Conservation (phyloP, 1,139 yeast species). For the Saccharomyces pastorianus region DNA sequence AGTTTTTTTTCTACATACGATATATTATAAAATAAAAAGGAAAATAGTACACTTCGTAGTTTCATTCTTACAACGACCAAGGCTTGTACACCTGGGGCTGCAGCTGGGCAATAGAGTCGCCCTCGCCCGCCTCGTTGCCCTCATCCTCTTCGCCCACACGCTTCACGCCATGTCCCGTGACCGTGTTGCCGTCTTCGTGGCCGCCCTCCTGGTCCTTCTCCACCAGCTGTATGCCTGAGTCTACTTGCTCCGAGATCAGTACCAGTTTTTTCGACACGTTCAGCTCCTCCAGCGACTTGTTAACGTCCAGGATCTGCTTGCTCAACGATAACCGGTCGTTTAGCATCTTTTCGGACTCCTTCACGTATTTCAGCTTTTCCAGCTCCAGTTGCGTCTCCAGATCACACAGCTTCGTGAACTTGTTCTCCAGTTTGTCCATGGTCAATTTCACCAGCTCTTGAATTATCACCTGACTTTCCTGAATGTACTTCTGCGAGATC, state of each 20-base stretch:
- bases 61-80: conserved; percentile 24
- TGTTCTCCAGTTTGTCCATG: conserved; percentile 23
- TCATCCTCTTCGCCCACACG: not conserved
- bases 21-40: not conserved
- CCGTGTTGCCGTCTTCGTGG: conserved; percentile 17
- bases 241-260: conserved; percentile 27
- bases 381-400: conserved; percentile 24
- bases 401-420: conserved; percentile 23
- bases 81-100: conserved; percentile 28
- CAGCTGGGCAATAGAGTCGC: conserved; percentile 23
- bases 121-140: not conserved
- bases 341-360: conserved; percentile 24
- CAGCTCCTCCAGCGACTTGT: conserved; percentile 22
- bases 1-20: not conserved
- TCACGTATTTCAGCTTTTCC: conserved; percentile 22
- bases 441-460: conserved; percentile 26
- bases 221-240: conserved; percentile 25
- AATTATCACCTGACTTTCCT: conserved; percentile 27
- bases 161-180: conserved; percentile 17
- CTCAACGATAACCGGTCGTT: conserved; percentile 27
- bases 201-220: conserved; percentile 20
- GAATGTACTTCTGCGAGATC: conserved; percentile 24
- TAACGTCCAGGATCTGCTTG: conserved; percentile 27
- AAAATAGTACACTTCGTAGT: not conserved
- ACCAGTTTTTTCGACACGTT: conserved; percentile 27